phyloP scores from a whole-genome alignment of 2,329 filamentous ascomycete genomes.

The Colletotrichum musae region DNA sequence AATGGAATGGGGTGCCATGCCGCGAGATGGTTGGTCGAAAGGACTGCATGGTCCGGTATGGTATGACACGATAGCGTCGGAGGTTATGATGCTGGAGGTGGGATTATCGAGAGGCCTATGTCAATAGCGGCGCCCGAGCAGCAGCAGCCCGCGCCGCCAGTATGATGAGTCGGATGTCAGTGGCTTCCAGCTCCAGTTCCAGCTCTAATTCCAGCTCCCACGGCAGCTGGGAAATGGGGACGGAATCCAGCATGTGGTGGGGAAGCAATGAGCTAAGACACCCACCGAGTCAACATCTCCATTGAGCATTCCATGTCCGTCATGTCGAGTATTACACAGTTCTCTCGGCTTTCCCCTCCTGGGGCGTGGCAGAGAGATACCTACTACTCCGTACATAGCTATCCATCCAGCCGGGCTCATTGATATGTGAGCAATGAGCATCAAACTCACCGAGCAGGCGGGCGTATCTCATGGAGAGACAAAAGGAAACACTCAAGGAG shows the following conservation, averaged over 20 bases:
- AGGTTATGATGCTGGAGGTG: slow-evolving; percentile 17
- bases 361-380: background rate
- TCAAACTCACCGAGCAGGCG: background rate
- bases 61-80: slow-evolving; percentile 12
- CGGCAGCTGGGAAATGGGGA: background rate
- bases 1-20: background rate
- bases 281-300: background rate
- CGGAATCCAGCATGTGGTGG: slow-evolving; percentile 16
- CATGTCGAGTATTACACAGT: background rate
- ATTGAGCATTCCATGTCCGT: background rate
- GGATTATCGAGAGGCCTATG: slow-evolving; percentile 17
- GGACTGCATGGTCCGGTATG: background rate
- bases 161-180: background rate
- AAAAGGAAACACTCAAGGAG: background rate
- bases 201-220: background rate
- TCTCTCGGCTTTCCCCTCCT: slow-evolving; percentile 8
- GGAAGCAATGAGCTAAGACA: slow-evolving; percentile 17
- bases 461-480: background rate
- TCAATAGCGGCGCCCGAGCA: background rate
- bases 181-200: background rate
- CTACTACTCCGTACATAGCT: too few relatives aligned
- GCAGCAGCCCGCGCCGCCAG: background rate
- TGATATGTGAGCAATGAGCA: too few relatives aligned
- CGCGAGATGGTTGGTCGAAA: slow-evolving; percentile 13
- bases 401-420: too few relatives aligned